Percentiles rank a stretch among this genome's conserved stretches.
Evolutionary conservation across 2,329 filamentous ascomycete species (phyloP).

Genomic region (Alternaria consortialis): DNA sequence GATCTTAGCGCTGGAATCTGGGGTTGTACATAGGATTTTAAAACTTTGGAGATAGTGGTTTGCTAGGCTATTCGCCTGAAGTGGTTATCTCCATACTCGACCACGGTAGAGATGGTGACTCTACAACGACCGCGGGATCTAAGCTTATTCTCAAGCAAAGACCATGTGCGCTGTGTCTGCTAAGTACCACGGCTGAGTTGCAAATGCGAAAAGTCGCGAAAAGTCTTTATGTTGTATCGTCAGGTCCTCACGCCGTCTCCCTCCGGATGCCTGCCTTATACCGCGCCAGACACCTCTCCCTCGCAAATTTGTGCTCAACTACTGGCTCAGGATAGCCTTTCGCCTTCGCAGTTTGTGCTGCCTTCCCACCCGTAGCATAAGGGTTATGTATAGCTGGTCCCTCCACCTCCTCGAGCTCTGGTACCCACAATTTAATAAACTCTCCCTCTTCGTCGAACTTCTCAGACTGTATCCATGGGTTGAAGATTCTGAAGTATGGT

Average conservation of each 20-base stretch:
- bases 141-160: not conserved
- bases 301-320: slow-evolving; percentile 75
- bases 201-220: not conserved
- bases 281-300: slow-evolving; percentile 71
- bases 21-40: no score
- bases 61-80: no score
- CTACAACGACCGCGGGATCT: not conserved
- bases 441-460: slow-evolving; percentile 81
- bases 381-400: slow-evolving; percentile 83
- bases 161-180: not conserved
- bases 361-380: slow-evolving; percentile 68
- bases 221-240: not conserved
- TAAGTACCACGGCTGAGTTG: not conserved
- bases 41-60: no score
- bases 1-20: no score
- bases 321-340: slow-evolving; percentile 77
- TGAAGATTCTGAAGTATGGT: slow-evolving; percentile 92
- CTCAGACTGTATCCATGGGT: slow-evolving; percentile 83
- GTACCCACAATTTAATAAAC: slow-evolving; percentile 85
- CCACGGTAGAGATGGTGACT: no score
- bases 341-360: slow-evolving; percentile 66
- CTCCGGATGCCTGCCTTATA: slow-evolving; percentile 73
- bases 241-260: slow-evolving; percentile 52
- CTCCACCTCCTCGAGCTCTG: slow-evolving; percentile 71
- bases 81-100: no score